Evolutionary conservation across 2,329 filamentous ascomycete species (phyloP).

Genomic region (Paraphoma chrysanthemicola): DNA sequence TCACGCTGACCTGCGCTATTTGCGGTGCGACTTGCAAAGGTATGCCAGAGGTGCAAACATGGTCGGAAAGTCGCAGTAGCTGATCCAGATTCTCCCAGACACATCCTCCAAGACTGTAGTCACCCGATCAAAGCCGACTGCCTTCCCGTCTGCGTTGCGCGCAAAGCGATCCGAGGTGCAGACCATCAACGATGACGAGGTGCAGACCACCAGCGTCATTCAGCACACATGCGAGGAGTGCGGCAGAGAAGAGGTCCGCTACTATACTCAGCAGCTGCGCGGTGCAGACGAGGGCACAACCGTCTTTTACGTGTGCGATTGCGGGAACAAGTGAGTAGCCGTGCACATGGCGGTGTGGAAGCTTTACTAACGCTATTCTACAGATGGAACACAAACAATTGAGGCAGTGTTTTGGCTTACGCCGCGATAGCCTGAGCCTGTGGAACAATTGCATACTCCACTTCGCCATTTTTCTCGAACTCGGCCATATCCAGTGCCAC

Average conservation of each 20-base stretch:
- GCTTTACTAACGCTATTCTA: slow-evolving; percentile 29
- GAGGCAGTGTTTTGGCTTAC: slow-evolving; percentile 49
- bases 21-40: slow-evolving; percentile 87
- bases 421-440: slow-evolving; percentile 38
- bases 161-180: slow-evolving; percentile 88
- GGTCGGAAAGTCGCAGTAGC: not conserved
- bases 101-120: slow-evolving; percentile 71
- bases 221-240: slow-evolving; percentile 80
- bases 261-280: slow-evolving; percentile 82
- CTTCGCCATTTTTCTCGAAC: slow-evolving; percentile 86
- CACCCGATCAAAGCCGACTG: slow-evolving; percentile 84
- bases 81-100: slow-evolving; percentile 21
- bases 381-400: slow-evolving; percentile 68
- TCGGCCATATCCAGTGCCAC: slow-evolving; percentile 98
- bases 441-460: slow-evolving; percentile 91
- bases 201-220: slow-evolving; percentile 74
- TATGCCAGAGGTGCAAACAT: slow-evolving; percentile 46
- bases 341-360: slow-evolving; percentile 1
- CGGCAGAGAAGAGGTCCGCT: slow-evolving; percentile 81
- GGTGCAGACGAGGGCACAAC: slow-evolving; percentile 96
- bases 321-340: slow-evolving; percentile 75
- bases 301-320: slow-evolving; percentile 88
- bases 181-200: slow-evolving; percentile 77
- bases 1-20: slow-evolving; percentile 80
- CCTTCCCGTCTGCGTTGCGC: slow-evolving; percentile 88